Percentiles rank a stretch among this genome's conserved stretches.
These are phyloP conservation scores for Geotrichum carabidarum DNA, from an alignment of 1,139 yeast species.

Conservation along the genomic window DNA sequence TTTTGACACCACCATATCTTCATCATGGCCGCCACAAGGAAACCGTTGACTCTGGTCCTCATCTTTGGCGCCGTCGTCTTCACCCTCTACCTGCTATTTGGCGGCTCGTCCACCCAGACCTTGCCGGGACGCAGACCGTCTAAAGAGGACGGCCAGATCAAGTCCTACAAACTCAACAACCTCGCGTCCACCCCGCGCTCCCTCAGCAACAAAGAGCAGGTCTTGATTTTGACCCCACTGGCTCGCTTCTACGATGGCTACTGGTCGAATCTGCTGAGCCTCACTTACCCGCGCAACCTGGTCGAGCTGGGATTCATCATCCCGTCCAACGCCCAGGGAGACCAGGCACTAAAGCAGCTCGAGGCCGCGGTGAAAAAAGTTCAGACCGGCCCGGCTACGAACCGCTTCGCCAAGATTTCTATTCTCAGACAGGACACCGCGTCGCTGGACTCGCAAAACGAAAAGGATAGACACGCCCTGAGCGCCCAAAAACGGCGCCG, in stretches of 20 bases:
- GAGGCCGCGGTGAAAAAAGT: constrained; percentile 69
- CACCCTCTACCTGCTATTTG: constrained; percentile 1
- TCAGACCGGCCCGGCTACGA: constrained; percentile 53
- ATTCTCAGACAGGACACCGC: constrained; percentile 90
- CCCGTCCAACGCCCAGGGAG: constrained; percentile 78
- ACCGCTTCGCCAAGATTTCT: constrained; percentile 71
- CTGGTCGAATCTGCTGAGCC: constrained; percentile 73
- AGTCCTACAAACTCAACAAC: constrained; percentile 77
- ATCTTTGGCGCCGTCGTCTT: background rate
- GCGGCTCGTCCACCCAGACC: constrained; percentile 6
- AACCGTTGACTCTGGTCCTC: constrained; percentile 1
- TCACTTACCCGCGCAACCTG: constrained; percentile 77
- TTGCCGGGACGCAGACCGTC: background rate
- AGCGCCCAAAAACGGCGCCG: constrained; percentile 84
- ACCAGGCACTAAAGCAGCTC: constrained; percentile 61
- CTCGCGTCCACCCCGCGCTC: constrained; percentile 67
- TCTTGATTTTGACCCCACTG: constrained; percentile 82
- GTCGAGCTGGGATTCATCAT: constrained; percentile 86
- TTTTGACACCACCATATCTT: no score
- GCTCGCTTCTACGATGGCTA: constrained; percentile 77
- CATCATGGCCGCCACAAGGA: constrained; percentile 6
- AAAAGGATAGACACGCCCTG: constrained; percentile 51
- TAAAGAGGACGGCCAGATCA: constrained; percentile 38
- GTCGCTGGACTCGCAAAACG: constrained; percentile 74
- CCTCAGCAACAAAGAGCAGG: constrained; percentile 69